Percentiles rank a stretch among this genome's conserved stretches.
Evolutionary conservation across 2,329 filamentous ascomycete species (phyloP).

Genomic region (Eutypella sp.): DNA sequence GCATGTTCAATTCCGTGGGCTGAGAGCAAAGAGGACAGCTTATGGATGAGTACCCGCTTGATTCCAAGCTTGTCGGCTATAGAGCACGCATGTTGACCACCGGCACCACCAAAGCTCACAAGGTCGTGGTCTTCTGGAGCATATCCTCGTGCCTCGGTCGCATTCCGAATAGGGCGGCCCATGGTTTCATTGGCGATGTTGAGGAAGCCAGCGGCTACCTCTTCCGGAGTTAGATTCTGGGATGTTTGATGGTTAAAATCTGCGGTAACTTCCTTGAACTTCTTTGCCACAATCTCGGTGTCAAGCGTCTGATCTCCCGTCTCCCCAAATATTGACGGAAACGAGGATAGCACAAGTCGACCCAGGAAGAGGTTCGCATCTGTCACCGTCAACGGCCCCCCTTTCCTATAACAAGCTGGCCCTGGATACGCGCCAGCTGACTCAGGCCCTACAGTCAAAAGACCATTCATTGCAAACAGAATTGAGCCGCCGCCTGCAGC

Average conservation of each 20-base stretch:
- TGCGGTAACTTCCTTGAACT: conserved; percentile 36
- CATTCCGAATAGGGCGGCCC: conserved; percentile 65
- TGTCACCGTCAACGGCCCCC: conserved; percentile 65
- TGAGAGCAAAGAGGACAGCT: conserved; percentile 27
- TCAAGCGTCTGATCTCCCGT: conserved; percentile 54
- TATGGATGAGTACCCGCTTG: conserved; percentile 34
- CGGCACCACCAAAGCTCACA: conserved; percentile 60
- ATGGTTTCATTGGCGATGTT: conserved; percentile 72
- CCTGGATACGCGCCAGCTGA: conserved; percentile 23
- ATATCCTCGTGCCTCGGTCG: conserved; percentile 46
- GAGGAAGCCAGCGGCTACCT: conserved; percentile 63
- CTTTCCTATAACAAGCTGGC: conserved; percentile 74
- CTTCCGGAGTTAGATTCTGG: conserved; percentile 25
- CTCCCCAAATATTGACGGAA: conserved; percentile 67
- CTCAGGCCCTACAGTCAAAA: background rate
- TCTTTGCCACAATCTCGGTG: conserved; percentile 31
- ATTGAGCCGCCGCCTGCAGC: background rate
- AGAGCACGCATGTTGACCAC: conserved; percentile 53
- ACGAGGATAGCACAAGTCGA: conserved; percentile 55
- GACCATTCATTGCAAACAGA: background rate
- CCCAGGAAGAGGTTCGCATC: conserved; percentile 68
- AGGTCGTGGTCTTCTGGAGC: conserved; percentile 26
- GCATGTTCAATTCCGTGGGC: conserved; percentile 38
- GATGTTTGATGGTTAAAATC: conserved; percentile 34
- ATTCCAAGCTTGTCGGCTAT: conserved; percentile 37